Evolutionary conservation across 2,329 filamentous ascomycete genomes (phyloP).

Genomic region (Cladosporium sp.): DNA sequence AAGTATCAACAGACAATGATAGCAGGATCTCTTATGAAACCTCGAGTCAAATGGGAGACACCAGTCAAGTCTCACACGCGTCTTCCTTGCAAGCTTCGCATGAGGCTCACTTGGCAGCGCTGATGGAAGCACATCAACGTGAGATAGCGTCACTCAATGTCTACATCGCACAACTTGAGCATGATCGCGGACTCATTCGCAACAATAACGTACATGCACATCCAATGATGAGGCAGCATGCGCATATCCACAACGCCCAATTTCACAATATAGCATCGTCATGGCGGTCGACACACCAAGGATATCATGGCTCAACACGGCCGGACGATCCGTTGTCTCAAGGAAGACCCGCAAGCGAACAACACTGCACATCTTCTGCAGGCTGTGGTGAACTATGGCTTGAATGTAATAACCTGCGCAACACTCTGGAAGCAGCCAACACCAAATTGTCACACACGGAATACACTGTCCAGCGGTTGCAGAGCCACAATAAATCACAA

Average conservation of each 20-base stretch:
- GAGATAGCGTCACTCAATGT: conserved; percentile 37
- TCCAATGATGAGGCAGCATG: background rate
- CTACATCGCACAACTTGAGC: conserved; percentile 37
- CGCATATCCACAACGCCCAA: background rate
- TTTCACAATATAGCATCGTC: background rate
- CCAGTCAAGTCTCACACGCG: conserved; percentile 29
- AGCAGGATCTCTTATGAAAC: too few species aligned
- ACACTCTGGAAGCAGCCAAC: conserved; percentile 33
- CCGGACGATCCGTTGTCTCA: too few species aligned
- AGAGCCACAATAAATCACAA: conserved; percentile 33
- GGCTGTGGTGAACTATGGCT: conserved; percentile 32
- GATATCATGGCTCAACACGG: background rate
- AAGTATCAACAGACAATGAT: too few species aligned
- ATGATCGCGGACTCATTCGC: background rate
- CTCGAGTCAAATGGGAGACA: background rate
- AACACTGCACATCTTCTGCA: conserved; percentile 11
- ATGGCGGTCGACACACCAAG: background rate
- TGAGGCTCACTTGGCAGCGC: conserved; percentile 35
- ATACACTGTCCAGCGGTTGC: conserved; percentile 36
- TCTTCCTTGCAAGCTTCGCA: conserved; percentile 34
- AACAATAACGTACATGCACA: background rate
- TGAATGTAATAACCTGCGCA: conserved; percentile 36
- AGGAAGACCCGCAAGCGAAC: background rate
- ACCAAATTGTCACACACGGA: conserved; percentile 37
- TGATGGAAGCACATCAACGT: conserved; percentile 36